phyloP scores from a whole-genome alignment of 2,329 filamentous ascomycete species.

The Pseudogymnoascus sp. region DNA sequence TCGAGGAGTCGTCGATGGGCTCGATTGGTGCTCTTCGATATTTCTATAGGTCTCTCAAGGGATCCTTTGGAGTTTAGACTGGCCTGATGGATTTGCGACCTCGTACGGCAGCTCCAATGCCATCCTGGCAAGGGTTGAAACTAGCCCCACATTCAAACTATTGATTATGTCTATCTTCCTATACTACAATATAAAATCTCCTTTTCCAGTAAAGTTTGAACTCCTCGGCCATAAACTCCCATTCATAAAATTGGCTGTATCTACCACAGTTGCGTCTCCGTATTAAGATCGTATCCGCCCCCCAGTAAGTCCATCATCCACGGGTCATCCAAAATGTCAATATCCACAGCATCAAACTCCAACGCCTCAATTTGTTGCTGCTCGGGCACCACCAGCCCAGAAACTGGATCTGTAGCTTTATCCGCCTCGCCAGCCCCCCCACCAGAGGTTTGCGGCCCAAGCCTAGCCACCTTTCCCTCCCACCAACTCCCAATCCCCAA shows the following conservation, averaged over 20 bases:
- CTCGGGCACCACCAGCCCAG: not conserved
- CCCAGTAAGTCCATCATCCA: slow-evolving; percentile 4
- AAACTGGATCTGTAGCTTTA: not conserved
- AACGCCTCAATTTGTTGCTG: not conserved
- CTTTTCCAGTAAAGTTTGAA: not conserved
- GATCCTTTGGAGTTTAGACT: not conserved
- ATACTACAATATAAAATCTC: not conserved
- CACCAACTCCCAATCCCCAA: not conserved
- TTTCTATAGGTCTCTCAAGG: not conserved
- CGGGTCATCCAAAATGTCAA: not conserved
- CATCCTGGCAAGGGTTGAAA: not conserved
- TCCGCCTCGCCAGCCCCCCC: not conserved
- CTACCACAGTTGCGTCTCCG: not conserved
- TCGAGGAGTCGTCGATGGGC: slow-evolving; percentile 22
- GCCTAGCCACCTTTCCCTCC: not conserved
- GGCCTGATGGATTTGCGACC: not conserved
- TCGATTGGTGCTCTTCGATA: slow-evolving; percentile 17
- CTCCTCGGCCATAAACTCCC: not conserved
- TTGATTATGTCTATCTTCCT: not conserved
- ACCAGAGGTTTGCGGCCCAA: not conserved
- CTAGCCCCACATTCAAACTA: not conserved
- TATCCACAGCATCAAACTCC: not conserved
- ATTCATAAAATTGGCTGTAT: not conserved
- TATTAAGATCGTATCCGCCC: not conserved
- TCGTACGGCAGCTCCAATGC: not conserved